These are phyloP conservation scores for Alternaria consortialis DNA, from an alignment of 2,329 filamentous ascomycete species.

Conservation along the genomic window DNA sequence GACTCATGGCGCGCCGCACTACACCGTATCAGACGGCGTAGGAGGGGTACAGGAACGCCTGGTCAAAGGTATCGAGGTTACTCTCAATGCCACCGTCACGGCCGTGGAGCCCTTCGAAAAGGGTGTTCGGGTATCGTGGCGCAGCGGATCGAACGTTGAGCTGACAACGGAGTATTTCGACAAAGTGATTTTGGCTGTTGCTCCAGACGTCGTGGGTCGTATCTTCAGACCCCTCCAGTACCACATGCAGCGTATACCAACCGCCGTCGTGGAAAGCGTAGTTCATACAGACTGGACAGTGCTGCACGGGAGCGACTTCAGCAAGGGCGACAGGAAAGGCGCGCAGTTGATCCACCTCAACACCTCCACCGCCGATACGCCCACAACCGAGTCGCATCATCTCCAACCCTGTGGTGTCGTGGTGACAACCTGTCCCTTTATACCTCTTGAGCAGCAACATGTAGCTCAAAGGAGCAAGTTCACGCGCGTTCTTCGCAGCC, in stretches of 20 bases:
- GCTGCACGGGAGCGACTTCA: constrained; percentile 5
- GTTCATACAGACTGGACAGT: constrained; percentile 53
- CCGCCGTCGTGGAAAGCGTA: constrained; percentile 59
- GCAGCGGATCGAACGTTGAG: constrained; percentile 13
- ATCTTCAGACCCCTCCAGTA: constrained; percentile 58
- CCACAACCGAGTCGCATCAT: constrained; percentile 63
- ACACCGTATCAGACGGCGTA: constrained; percentile 61
- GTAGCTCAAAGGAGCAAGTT: constrained; percentile 60
- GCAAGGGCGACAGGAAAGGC: not conserved
- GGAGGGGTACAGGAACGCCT: constrained; percentile 60
- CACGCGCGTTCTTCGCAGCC: constrained; percentile 62
- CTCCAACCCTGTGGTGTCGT: constrained; percentile 61
- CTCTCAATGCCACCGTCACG: constrained; percentile 53
- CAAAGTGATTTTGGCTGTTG: constrained; percentile 63
- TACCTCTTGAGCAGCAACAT: constrained; percentile 50
- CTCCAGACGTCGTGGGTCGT: constrained; percentile 61
- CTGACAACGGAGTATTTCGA: constrained; percentile 56
- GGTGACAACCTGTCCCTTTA: constrained; percentile 63
- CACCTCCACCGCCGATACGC: constrained; percentile 42
- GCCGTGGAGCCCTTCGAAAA: constrained; percentile 43
- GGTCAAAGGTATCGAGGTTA: constrained; percentile 53
- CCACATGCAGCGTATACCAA: constrained; percentile 58
- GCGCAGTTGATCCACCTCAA: constrained; percentile 45
- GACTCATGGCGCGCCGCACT: constrained; percentile 61
- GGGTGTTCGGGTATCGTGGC: constrained; percentile 51